Evolutionary conservation across 768 basidiomycete species (phyloP).

Genomic region (Suillus occidentalis): DNA sequence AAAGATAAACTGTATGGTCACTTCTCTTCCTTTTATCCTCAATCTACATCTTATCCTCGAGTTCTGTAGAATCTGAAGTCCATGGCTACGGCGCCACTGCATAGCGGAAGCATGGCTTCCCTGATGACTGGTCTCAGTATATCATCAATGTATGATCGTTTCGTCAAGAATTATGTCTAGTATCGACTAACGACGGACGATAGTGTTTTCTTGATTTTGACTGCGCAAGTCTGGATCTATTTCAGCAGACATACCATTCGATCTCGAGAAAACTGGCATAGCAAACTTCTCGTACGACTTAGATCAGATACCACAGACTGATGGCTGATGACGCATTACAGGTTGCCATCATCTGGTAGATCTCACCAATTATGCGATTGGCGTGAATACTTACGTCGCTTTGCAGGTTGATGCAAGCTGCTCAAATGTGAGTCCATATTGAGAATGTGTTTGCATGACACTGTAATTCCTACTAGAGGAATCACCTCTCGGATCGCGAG

Average conservation of each 20-base stretch:
- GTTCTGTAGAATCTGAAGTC: not conserved
- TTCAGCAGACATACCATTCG: not conserved
- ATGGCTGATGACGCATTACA: not conserved
- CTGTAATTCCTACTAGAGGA: not conserved
- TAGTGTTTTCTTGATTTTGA: conserved; percentile 1
- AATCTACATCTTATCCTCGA: not conserved
- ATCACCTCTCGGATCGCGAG: not conserved
- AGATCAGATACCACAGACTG: not conserved
- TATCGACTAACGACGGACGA: not conserved
- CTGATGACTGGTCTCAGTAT: conserved; percentile 1
- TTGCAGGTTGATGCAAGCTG: not conserved
- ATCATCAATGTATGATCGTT: not conserved
- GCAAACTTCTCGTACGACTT: not conserved
- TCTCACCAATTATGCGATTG: not conserved
- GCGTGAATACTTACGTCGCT: not conserved
- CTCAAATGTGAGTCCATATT: not conserved
- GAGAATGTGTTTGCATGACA: not conserved
- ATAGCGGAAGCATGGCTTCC: not conserved
- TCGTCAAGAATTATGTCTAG: not conserved
- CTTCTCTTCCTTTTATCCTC: not conserved
- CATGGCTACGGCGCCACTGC: not conserved
- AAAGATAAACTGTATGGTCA: not conserved
- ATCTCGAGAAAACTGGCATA: not conserved
- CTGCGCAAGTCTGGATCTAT: conserved; percentile 1
- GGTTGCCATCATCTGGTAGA: conserved; percentile 2